Evolutionary conservation across 164 flowering plant species (phyloP), one percentile per base, ranked within the genome.

Genomic region (Taxillus chinensis): DNA sequence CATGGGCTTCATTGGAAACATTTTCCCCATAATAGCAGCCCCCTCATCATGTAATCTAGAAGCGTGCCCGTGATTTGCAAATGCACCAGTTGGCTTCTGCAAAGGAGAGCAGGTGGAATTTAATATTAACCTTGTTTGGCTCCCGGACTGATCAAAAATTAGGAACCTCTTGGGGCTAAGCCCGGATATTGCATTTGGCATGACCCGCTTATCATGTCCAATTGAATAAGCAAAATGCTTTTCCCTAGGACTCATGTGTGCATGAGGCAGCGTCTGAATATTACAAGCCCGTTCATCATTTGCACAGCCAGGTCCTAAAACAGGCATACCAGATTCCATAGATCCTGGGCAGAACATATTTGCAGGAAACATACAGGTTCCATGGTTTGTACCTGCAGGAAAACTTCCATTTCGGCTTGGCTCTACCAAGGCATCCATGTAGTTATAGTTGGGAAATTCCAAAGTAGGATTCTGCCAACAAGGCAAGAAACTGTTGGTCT

Each of bases 131-230:
- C 68, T 67, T 57, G 73, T 77, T 5, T 62, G 54, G 55, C 59
- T 71, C 46, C 68, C 77, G n/a, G 73, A 67, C 37, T 56, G 74
- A 61, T 77, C 80, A 56, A 77, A 73, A n/a, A 77, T 53, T 14
- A 73, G 48, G n/a, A 73, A 62, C 45, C 70, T 43, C 57, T 70
- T 77, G 27, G 49, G 70, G 8, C 17, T 41, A 42, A 67, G 45
- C 48, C 49, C 68, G 52, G 56, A 42, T 7, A 16, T 43, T 39
- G 45, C 41, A 68, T 65, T 65, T 11, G 46, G 64, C 46, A 5
- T 37, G 40, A 39, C 42, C 62, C 59, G 45, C 38, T 41, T 56
- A 55, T 6, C 7, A 15, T 16, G 14, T 52, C 58, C 65, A 16
- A n/a, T 5, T 39, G 64, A 4, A 46, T 52, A 48, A 4, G 42